phyloP scores from a whole-genome alignment of 495 filamentous ascomycete genomes.

The Daldinia grandis region DNA sequence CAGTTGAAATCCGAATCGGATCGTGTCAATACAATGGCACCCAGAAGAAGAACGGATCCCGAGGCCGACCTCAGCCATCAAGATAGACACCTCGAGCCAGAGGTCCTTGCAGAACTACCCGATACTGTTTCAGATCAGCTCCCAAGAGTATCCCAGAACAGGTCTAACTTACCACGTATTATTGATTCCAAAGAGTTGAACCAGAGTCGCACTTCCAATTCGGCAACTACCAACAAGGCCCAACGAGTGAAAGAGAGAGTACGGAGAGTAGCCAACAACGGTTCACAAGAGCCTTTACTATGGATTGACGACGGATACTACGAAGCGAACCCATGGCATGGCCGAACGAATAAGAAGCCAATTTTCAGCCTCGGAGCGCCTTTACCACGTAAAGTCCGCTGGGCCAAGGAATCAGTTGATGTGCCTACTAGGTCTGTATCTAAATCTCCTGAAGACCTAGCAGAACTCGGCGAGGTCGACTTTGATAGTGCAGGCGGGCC shows the following conservation, averaged over 20 bases:
- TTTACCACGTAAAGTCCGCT: slow-evolving; percentile 57
- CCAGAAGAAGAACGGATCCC: not conserved
- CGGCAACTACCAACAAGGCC: not conserved
- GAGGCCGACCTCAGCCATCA: not conserved
- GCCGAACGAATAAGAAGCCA: slow-evolving; percentile 54
- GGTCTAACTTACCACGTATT: slow-evolving; percentile 1
- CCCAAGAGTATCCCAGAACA: not conserved
- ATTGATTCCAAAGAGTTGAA: not conserved
- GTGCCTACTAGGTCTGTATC: slow-evolving; percentile 20
- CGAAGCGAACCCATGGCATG: slow-evolving; percentile 58
- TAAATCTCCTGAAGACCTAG: slow-evolving; percentile 27
- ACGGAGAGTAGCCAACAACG: not conserved
- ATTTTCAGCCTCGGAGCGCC: slow-evolving; percentile 61
- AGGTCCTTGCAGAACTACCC: not conserved
- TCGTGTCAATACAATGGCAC: slow-evolving; percentile 2
- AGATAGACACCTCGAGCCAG: not conserved
- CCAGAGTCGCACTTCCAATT: slow-evolving; percentile 1
- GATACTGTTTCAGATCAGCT: slow-evolving; percentile 3
- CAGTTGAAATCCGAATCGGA: not conserved
- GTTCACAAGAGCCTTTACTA: not conserved
- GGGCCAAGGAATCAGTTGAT: slow-evolving; percentile 56
- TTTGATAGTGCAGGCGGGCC: not conserved
- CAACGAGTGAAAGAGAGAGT: not conserved
- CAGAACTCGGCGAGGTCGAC: slow-evolving; percentile 17
- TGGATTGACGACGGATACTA: slow-evolving; percentile 47